phyloP scores from a whole-genome alignment of 202 grass and related monocot species.

The Schoenoplectus triqueter region DNA sequence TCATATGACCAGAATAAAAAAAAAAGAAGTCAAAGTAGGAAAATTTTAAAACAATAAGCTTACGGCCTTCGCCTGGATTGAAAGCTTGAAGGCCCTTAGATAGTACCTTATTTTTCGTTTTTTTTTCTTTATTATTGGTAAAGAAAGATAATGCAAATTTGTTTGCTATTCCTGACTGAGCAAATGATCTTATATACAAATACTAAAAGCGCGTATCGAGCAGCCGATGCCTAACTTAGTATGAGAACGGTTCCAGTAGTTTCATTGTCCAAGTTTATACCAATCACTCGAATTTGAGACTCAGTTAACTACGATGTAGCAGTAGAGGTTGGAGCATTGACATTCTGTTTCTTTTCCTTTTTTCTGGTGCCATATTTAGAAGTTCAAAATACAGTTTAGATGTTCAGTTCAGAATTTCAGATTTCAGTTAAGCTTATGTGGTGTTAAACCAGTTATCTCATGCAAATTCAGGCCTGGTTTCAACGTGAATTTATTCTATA shows the following conservation, averaged over 20 bases:
- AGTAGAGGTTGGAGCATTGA: neutral
- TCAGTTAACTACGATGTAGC: slow-evolving; percentile 27
- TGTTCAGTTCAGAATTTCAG: neutral
- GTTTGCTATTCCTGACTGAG: neutral
- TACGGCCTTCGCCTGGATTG: neutral
- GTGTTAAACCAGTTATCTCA: neutral
- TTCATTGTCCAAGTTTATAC: slow-evolving; percentile 4
- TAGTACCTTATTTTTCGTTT: neutral
- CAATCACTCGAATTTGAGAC: slow-evolving; percentile 4
- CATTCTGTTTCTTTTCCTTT: neutral
- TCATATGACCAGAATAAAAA: neutral
- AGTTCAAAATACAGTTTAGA: slow-evolving; percentile 12
- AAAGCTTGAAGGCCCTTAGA: neutral
- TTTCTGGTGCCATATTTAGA: slow-evolving; percentile 23
- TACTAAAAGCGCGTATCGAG: slow-evolving; percentile 26
- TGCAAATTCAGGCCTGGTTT: neutral
- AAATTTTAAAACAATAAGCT: neutral
- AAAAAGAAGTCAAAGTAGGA: neutral
- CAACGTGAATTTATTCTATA: neutral
- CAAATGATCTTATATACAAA: slow-evolving; percentile 36
- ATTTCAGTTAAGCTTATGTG: slow-evolving; percentile 6
- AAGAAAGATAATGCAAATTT: slow-evolving; percentile 23
- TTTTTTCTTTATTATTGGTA: slow-evolving; percentile 31
- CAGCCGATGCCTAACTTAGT: slow-evolving; percentile 28
- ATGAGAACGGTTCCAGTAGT: slow-evolving; percentile 13